These are phyloP conservation scores for Zygnema circumcarinatum DNA, from an alignment of 139 green algal species.

Conservation along the genomic window DNA sequence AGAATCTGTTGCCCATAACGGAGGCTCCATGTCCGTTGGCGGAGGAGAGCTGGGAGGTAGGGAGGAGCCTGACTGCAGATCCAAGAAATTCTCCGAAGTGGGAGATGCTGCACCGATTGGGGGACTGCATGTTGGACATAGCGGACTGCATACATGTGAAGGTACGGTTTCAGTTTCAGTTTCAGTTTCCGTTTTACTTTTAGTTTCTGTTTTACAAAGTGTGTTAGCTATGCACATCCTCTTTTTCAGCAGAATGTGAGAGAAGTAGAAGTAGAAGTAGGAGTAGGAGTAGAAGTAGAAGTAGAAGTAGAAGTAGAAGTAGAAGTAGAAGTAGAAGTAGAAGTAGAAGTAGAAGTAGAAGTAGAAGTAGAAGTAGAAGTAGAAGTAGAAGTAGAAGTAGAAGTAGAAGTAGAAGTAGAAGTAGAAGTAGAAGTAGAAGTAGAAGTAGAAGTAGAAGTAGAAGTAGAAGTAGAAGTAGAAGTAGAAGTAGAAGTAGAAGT, in stretches of 20 bases:
- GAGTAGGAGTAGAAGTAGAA: too few species aligned
- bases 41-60: not conserved
- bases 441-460: slow-evolving; percentile 14
- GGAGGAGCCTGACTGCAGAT: not conserved
- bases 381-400: too few species aligned
- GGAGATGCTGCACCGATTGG: not conserved
- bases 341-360: slow-evolving; percentile 13
- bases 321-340: slow-evolving; percentile 13
- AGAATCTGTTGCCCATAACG: not conserved
- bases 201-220: too few species aligned
- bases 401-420: slow-evolving; percentile 8
- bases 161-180: not conserved
- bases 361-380: slow-evolving; percentile 10
- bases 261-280: too few species aligned
- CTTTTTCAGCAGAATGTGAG: too few species aligned
- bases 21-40: not conserved
- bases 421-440: slow-evolving; percentile 3
- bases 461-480: slow-evolving; percentile 12
- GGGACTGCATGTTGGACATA: not conserved
- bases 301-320: slow-evolving; percentile 10
- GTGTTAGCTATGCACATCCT: too few species aligned
- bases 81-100: not conserved
- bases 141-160: not conserved
- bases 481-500: slow-evolving; percentile 2
- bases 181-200: too few species aligned